phyloP scores from a whole-genome alignment of 805 yeast genomes.

The Debaryomyces castellii region DNA sequence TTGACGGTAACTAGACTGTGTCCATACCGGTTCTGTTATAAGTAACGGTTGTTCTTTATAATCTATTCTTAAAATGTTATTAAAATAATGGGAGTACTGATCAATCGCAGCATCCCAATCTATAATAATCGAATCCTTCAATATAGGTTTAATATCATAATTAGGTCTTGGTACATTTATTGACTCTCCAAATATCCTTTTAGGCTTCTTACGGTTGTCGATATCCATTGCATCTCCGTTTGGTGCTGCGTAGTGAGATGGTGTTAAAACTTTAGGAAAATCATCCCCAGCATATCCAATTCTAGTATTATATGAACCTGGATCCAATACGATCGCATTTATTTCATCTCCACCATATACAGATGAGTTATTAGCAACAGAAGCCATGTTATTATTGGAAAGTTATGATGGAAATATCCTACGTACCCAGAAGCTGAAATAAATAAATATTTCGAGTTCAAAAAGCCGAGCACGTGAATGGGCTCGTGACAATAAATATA shows the following conservation, averaged over 20 bases:
- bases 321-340: slow-evolving; percentile 86
- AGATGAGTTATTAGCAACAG: slow-evolving; percentile 15
- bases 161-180: slow-evolving; percentile 51
- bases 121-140: slow-evolving; percentile 58
- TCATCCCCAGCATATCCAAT: slow-evolving; percentile 94
- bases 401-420: neutral
- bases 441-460: neutral
- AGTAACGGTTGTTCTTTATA: slow-evolving; percentile 71
- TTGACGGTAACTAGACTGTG: slow-evolving; percentile 61
- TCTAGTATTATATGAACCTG: slow-evolving; percentile 81
- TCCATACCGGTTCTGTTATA: slow-evolving; percentile 88
- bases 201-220: slow-evolving; percentile 22
- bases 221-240: slow-evolving; percentile 11
- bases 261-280: slow-evolving; percentile 71
- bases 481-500: neutral
- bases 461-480: neutral
- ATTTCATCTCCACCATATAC: slow-evolving; percentile 68
- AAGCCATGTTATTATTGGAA: slow-evolving; percentile 15
- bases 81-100: slow-evolving; percentile 66
- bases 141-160: slow-evolving; percentile 54
- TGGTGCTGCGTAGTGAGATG: slow-evolving; percentile 63
- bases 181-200: slow-evolving; percentile 38
- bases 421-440: neutral
- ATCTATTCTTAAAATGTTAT: slow-evolving; percentile 49
- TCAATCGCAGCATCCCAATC: slow-evolving; percentile 88